Evolutionary conservation across 805 yeast species (phyloP).

Genomic region (Barnettozyma vustinii): DNA sequence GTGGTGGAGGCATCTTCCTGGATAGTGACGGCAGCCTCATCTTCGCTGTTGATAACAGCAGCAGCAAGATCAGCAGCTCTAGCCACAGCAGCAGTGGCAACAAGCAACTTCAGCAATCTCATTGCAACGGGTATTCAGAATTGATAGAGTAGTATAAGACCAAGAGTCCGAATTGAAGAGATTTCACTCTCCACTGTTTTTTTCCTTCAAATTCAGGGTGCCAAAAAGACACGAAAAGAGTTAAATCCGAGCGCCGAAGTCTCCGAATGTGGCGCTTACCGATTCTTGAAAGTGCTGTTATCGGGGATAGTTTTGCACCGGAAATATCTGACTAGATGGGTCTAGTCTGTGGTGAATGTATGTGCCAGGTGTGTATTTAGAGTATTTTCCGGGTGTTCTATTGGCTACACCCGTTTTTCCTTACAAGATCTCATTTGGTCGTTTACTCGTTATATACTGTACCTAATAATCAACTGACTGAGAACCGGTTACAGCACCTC

Average conservation of each 20-base stretch:
- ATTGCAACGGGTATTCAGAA: background rate
- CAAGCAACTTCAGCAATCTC: slow-evolving; percentile 1
- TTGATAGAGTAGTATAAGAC: too few species aligned
- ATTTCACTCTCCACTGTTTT: background rate
- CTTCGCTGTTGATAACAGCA: background rate
- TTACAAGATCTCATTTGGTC: background rate
- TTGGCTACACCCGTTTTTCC: background rate
- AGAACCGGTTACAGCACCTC: too few species aligned
- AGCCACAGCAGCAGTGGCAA: background rate
- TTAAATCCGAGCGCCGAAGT: slow-evolving; percentile 3
- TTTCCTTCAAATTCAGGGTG: background rate
- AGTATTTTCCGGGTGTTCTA: background rate
- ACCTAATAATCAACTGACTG: background rate
- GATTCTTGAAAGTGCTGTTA: background rate
- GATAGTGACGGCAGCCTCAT: background rate
- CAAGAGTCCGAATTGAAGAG: background rate
- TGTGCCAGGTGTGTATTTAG: background rate
- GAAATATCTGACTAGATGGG: background rate
- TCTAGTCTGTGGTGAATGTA: background rate
- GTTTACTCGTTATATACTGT: too few species aligned
- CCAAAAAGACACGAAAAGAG: background rate
- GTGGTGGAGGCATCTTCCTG: background rate
- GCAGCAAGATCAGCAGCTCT: slow-evolving; percentile 1
- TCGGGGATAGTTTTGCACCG: background rate
- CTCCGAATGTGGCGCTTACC: slow-evolving; percentile 2